Evolutionary conservation across 2,329 filamentous ascomycete species (phyloP), one percentile per base, ranked within the genome.

Genomic region (Penicillium fuscoglaucum): DNA sequence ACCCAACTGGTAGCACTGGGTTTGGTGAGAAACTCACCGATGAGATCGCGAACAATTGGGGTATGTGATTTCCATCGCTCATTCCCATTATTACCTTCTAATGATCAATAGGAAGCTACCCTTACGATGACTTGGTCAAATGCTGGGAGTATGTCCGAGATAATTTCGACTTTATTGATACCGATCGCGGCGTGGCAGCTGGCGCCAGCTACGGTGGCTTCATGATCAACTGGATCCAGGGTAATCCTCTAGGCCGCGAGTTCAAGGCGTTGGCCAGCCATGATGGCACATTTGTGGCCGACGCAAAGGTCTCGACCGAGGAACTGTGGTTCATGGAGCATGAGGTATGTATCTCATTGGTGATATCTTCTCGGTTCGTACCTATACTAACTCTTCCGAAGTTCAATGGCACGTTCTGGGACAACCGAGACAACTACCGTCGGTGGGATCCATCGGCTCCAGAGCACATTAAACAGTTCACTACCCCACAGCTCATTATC

Each of bases 191-290:
- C n/a, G 70, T 78, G 47, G 76, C 74, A 50, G 74, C 74, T 4
- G 76, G 77, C 17, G 76, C 75, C 47, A 74, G 70, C 49, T 79
- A 72, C 59, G 77, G 76, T 50, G 76, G 74, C 0, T 79, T 77
- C 68, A 82, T 83, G 71, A 72, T 76, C 68, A 83, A 96, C 72
- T 96, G 93, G 92, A 91, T 96, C 67, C 91, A 96, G 75, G 93
- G 93, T 8, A 89, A 95, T 62, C 83, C 85, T 1, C 83, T 97
- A 0, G 92, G 91, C 21, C 86, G 90, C 29, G 86, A 89, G 65
- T 96, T 97, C 83, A 91, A 91, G 74, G 91, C 91, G 0, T 82
- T 97, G 4, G 91, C 96, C 29, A 92, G 88, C 67, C 92, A 96
- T 72, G 91, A 96, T 66, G 92, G 92, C 48, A 88, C 93, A 54